Evolutionary conservation across 352 stramenopile genomes (phyloP), one percentile per base, ranked within the genome.

Genomic region (Discostella stelligera): DNA sequence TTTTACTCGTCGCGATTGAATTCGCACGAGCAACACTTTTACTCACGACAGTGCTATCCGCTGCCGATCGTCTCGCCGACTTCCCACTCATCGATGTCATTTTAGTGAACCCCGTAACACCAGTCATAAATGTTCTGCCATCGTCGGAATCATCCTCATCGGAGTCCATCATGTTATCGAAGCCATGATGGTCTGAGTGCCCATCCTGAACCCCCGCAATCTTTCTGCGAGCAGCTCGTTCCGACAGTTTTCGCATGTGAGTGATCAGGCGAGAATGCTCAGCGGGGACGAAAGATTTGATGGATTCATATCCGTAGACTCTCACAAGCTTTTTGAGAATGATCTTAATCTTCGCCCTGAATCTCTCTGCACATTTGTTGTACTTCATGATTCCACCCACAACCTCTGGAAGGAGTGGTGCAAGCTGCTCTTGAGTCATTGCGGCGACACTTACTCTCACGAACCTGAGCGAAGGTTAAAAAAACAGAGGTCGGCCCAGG

Each of bases 251-350:
- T 79, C 97, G 95, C 75, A 98, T 98, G 84, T 98, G 95, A 72
- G 94, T 96, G 66, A 98, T 95, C 30, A 98, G 75, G 32, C 94
- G 91, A 23, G 85, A 90, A 75, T 98, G 95, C 56, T 95, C 93
- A 39, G 94, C 87, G 0, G 96, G 95, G 58, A 98, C 92, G 0
- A 98, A 83, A 59, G 89, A 93, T 23, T 93, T 91, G 53, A 98
- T 84, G 25, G 93, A 84, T 8, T 98, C 95, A 86, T 97, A 97
- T 32, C 95, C 95, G 77, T 96, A 98, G 65, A 96, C 94, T 60
- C 95, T 90, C 59, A 96, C 96, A 27, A 98, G 86, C 72, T 98
- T 98, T 77, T 97, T 98, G 1, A 98, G 86, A 73, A 98, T 98
- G 71, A 98, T 97, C 39, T 96, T 94, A 66, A 92, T 98, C 86